Conservation (phyloP, 768 basidiomycete genomes). For the Hericium alpestre region DNA sequence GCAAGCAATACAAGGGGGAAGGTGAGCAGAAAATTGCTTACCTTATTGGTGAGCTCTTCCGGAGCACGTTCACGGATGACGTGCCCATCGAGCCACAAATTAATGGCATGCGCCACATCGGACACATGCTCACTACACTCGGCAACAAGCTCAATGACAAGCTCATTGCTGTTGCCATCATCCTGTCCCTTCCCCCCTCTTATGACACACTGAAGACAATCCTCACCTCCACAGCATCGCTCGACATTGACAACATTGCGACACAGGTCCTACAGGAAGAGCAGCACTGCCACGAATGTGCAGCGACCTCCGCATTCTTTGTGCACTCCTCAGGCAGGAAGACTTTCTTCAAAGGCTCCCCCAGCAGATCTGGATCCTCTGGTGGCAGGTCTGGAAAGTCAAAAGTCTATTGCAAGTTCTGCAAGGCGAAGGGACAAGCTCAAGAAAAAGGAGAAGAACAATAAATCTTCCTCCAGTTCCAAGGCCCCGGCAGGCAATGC, state of each 20-base stretch:
- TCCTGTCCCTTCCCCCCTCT: constrained; percentile 15
- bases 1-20: constrained; percentile 14
- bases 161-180: constrained; percentile 15
- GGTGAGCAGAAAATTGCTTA: constrained; percentile 15
- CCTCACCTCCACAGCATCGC: constrained; percentile 8
- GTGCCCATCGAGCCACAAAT: constrained; percentile 13
- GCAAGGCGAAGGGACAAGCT: constrained; percentile 1
- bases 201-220: constrained; percentile 15
- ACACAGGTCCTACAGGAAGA: constrained; percentile 8
- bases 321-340: not conserved
- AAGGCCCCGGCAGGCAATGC: not conserved
- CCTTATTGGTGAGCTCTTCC: constrained; percentile 15
- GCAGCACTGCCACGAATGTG: not conserved
- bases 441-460: constrained; percentile 5
- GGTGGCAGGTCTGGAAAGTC: not conserved
- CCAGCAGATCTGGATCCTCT: not conserved
- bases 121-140: constrained; percentile 9
- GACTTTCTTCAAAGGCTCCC: not conserved
- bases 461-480: not conserved
- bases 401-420: not conserved
- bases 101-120: constrained; percentile 13
- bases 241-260: constrained; percentile 6
- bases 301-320: not conserved
- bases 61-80: constrained; percentile 13
- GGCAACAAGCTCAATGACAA: constrained; percentile 12